Conservation (phyloP, 2,329 filamentous ascomycete species). For the Pseudogymnoascus sp. region DNA sequence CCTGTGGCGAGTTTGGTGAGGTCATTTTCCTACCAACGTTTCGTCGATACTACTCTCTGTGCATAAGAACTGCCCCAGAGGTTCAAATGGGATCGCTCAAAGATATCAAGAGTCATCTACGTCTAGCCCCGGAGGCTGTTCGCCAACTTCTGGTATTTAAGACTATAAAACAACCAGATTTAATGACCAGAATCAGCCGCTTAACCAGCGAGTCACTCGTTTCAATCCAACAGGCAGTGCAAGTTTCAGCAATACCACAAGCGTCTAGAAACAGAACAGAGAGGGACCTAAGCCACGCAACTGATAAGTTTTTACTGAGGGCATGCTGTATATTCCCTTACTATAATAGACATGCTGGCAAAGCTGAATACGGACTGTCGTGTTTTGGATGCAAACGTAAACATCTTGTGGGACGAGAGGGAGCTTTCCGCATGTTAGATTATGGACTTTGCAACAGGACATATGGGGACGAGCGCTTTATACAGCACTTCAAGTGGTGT, state of each 20-base stretch:
- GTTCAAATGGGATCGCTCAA: not conserved
- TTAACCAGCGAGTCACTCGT: not conserved
- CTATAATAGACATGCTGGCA: not conserved
- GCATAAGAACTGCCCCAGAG: not conserved
- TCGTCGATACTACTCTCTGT: not conserved
- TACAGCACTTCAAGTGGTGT: not conserved
- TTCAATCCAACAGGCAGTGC: not conserved
- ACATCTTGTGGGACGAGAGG: no score
- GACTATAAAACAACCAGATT: not conserved
- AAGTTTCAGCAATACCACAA: no score
- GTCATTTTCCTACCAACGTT: not conserved
- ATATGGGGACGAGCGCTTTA: not conserved
- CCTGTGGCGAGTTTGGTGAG: not conserved
- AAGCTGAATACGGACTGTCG: not conserved
- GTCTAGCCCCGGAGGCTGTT: not conserved
- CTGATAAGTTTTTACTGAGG: no score
- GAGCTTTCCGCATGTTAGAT: no score
- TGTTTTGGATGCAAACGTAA: not conserved
- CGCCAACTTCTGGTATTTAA: not conserved
- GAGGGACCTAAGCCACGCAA: not conserved
- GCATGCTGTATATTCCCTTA: not conserved
- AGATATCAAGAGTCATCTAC: not conserved
- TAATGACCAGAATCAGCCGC: no score
- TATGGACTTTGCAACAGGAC: not conserved
- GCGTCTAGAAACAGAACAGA: no score